Percentiles rank a stretch among this genome's conserved stretches.
phyloP scores from a whole-genome alignment of 352 stramenopile species.

The Phytophthora syringae region DNA sequence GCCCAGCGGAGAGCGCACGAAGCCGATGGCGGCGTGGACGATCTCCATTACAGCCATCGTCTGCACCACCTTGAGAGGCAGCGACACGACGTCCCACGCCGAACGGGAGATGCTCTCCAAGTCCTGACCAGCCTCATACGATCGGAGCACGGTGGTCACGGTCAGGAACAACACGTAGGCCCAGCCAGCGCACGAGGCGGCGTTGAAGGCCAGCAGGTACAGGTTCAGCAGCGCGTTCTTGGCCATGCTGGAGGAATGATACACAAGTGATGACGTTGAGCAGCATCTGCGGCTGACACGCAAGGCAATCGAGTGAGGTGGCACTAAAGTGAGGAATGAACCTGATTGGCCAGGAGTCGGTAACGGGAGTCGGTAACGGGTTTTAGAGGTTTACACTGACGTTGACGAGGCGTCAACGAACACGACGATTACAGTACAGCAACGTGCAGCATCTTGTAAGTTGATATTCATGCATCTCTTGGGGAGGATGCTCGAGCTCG shows the following conservation, averaged over 20 bases:
- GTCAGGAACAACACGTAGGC: slow-evolving; percentile 78
- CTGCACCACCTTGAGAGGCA: slow-evolving; percentile 90
- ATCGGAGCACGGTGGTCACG: slow-evolving; percentile 50
- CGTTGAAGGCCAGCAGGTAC: slow-evolving; percentile 83
- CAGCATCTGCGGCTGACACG: slow-evolving; percentile 22
- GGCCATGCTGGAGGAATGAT: slow-evolving; percentile 49
- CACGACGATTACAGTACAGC: slow-evolving; percentile 7
- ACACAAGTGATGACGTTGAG: slow-evolving; percentile 25
- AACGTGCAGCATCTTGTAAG: slow-evolving; percentile 24
- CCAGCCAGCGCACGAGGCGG: slow-evolving; percentile 69
- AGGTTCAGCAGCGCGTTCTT: slow-evolving; percentile 74
- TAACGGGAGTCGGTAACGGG: too few relatives aligned
- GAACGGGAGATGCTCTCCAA: slow-evolving; percentile 50
- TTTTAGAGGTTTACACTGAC: not conserved
- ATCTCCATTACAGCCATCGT: slow-evolving; percentile 96
- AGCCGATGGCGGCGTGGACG: slow-evolving; percentile 93
- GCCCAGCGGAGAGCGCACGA: slow-evolving; percentile 95
- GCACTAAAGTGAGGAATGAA: not conserved
- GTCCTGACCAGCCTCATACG: slow-evolving; percentile 57
- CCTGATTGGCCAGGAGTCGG: slow-evolving; percentile 28
- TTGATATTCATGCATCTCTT: slow-evolving; percentile 35
- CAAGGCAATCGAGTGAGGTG: slow-evolving; percentile 7
- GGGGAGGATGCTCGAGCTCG: slow-evolving; percentile 5
- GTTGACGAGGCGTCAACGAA: slow-evolving; percentile 3
- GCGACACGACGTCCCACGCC: slow-evolving; percentile 63